Conservation (phyloP, 1,284 basidiomycete species). For the Boletus semigastroideus region DNA sequence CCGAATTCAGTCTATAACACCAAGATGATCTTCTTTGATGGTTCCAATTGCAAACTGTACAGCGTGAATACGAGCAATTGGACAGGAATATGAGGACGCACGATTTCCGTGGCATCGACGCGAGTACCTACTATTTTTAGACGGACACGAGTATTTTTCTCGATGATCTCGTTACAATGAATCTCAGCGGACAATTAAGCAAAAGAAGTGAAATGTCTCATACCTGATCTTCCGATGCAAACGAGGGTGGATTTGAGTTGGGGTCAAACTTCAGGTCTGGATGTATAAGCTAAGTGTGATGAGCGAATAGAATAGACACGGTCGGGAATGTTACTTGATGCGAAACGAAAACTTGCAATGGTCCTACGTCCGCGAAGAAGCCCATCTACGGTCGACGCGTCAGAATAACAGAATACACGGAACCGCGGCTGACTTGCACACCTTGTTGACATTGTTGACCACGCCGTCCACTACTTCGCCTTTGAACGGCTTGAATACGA, state of each 20-base stretch:
- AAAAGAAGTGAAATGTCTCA: slow-evolving; percentile 9
- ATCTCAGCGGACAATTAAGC: not conserved
- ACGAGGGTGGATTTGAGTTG: slow-evolving; percentile 89
- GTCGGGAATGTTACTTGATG: slow-evolving; percentile 73
- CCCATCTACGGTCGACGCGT: slow-evolving; percentile 71
- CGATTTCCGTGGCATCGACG: slow-evolving; percentile 97
- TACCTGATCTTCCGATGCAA: slow-evolving; percentile 87
- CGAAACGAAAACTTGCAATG: slow-evolving; percentile 89
- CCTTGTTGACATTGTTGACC: slow-evolving; percentile 95
- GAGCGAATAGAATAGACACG: slow-evolving; percentile 14
- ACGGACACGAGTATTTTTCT: slow-evolving; percentile 90
- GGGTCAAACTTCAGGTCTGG: slow-evolving; percentile 93
- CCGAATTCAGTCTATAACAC: slow-evolving; percentile 64
- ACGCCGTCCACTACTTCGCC: slow-evolving; percentile 98
- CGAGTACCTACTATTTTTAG: slow-evolving; percentile 97
- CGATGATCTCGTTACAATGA: slow-evolving; percentile 64
- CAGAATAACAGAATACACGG: not conserved
- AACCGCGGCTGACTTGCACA: slow-evolving; percentile 35
- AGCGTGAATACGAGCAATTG: not conserved
- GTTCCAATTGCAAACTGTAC: slow-evolving; percentile 87
- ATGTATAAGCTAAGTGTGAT: slow-evolving; percentile 73
- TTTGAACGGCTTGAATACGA: slow-evolving; percentile 98
- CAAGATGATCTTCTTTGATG: slow-evolving; percentile 93
- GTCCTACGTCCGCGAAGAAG: slow-evolving; percentile 96
- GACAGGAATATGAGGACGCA: slow-evolving; percentile 42